Evolutionary conservation across 805 yeast genomes (phyloP).

Genomic region (Teunomyces cretensis): DNA sequence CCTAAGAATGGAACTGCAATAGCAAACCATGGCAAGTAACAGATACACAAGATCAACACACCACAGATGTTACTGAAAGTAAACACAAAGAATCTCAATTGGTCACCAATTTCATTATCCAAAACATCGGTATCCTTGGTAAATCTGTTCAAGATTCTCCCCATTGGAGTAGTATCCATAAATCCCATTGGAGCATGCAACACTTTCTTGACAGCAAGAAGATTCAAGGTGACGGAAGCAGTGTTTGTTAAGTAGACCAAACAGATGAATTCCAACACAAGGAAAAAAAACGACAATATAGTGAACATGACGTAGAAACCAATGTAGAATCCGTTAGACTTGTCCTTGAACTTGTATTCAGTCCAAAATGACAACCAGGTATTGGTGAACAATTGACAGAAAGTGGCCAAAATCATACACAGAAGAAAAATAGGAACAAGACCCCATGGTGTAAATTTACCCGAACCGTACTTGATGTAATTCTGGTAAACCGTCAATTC

Average conservation of each 20-base stretch:
- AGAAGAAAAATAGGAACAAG: conserved; percentile 20
- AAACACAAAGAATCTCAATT: conserved; percentile 58
- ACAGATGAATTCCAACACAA: conserved; percentile 42
- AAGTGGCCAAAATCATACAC: conserved; percentile 39
- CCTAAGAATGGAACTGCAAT: conserved; percentile 58
- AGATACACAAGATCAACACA: conserved; percentile 60
- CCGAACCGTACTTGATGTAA: conserved; percentile 32
- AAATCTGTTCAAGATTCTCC: conserved; percentile 80
- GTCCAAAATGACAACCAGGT: conserved; percentile 89
- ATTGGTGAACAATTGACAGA: conserved; percentile 58
- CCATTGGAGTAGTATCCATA: conserved; percentile 85
- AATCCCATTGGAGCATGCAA: conserved; percentile 80
- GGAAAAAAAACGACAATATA: conserved; percentile 45
- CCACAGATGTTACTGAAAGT: conserved; percentile 58
- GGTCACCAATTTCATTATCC: conserved; percentile 77
- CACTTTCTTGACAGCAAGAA: conserved; percentile 56
- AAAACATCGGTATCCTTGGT: conserved; percentile 84
- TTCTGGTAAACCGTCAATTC: conserved; percentile 29
- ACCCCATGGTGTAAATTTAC: conserved; percentile 20
- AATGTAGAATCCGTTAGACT: conserved; percentile 59
- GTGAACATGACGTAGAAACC: conserved; percentile 70
- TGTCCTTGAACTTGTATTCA: conserved; percentile 47
- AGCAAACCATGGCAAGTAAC: conserved; percentile 76
- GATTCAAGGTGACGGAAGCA: conserved; percentile 60
- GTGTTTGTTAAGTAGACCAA: conserved; percentile 51